Conservation (phyloP, 2,329 filamentous ascomycete genomes). For the Ophiocordyceps camponoti-saundersi region DNA sequence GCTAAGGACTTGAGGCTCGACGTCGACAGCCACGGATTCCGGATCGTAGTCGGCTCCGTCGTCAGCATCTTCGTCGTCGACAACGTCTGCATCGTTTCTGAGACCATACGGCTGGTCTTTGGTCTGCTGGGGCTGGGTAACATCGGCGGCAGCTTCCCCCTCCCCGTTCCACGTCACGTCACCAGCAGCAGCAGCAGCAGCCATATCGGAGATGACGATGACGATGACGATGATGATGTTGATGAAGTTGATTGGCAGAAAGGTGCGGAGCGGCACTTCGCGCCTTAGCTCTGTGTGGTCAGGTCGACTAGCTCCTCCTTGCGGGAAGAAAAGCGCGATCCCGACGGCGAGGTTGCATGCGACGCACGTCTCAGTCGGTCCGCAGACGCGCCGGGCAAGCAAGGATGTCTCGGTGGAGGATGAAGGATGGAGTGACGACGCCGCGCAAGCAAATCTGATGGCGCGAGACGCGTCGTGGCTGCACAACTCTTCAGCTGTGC, state of each 20-base stretch:
- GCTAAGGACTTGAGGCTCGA: constrained; percentile 20
- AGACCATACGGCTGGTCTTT: constrained; percentile 35
- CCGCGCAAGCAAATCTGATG: not conserved
- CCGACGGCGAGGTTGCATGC: not conserved
- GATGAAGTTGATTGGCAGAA: not conserved
- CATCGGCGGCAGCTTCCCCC: constrained; percentile 37
- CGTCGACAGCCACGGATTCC: constrained; percentile 30
- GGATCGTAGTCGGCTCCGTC: constrained; percentile 42
- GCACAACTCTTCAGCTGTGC: not conserved
- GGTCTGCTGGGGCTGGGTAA: constrained; percentile 37
- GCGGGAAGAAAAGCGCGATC: not conserved
- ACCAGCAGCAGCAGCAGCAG: constrained; percentile 21
- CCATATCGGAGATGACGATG: constrained; percentile 9
- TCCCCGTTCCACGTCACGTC: constrained; percentile 31
- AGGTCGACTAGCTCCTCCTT: not conserved
- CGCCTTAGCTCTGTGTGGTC: not conserved
- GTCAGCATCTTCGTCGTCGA: constrained; percentile 29
- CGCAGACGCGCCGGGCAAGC: not conserved
- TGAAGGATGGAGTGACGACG: not conserved
- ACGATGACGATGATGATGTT: not conserved
- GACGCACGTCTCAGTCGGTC: not conserved
- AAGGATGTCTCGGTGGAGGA: not conserved
- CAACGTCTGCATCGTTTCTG: constrained; percentile 27
- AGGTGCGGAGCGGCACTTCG: not conserved
- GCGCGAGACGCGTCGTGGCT: not conserved